Conservation (phyloP, 768 basidiomycete species). For the Tulasnella sp. region DNA sequence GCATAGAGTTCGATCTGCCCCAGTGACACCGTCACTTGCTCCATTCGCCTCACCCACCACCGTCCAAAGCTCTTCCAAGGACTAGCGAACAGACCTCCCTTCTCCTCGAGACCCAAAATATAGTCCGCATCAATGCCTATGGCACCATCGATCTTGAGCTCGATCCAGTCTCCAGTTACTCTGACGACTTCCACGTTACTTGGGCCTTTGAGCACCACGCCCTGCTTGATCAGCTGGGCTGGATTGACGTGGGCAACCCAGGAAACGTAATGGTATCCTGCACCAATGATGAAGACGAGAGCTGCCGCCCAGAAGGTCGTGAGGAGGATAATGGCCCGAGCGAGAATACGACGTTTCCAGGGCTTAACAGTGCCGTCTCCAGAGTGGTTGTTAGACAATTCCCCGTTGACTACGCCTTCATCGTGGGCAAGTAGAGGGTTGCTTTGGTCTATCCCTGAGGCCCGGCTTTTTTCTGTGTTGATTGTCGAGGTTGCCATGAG, state of each 20-base stretch:
- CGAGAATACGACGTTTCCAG: background rate
- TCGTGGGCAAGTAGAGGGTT: slow-evolving; percentile 5
- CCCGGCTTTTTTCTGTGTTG: slow-evolving; percentile 6
- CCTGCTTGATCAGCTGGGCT: background rate
- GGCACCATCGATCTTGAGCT: background rate
- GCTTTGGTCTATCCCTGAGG: slow-evolving; percentile 3
- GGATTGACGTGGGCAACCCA: slow-evolving; percentile 6
- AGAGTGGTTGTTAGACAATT: background rate
- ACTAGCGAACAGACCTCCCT: background rate
- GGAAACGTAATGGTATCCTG: slow-evolving; percentile 5
- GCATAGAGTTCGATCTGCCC: background rate
- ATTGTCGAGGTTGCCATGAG: background rate
- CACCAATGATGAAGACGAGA: slow-evolving; percentile 1
- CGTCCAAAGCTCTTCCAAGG: slow-evolving; percentile 6
- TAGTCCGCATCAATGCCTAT: slow-evolving; percentile 15
- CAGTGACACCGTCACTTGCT: background rate
- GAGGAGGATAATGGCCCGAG: background rate
- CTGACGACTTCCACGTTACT: slow-evolving; percentile 7
- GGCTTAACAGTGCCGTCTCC: background rate
- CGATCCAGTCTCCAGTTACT: background rate
- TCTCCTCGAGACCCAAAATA: slow-evolving; percentile 12
- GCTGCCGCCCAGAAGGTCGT: background rate
- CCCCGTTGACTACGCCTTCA: background rate
- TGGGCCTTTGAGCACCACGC: slow-evolving; percentile 8
- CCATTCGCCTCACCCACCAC: slow-evolving; percentile 7